Conservation (phyloP, 2,329 filamentous ascomycete genomes). For the Fusarium temperatum region DNA sequence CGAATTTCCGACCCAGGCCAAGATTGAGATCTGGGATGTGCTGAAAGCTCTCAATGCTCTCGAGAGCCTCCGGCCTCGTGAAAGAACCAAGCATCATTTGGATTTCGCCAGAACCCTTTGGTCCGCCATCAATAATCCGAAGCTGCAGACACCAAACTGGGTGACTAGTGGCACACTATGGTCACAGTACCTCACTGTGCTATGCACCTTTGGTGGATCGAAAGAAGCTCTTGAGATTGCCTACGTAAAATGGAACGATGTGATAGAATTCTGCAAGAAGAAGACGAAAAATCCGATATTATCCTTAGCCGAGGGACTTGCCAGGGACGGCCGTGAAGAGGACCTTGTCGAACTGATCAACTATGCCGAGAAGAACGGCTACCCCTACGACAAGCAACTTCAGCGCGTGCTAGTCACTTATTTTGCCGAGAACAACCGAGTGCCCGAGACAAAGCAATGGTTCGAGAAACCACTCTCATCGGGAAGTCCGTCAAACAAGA, state of each 20-base stretch:
- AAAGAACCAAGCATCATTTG: conserved; percentile 56
- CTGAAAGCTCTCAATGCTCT: conserved; percentile 57
- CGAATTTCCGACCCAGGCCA: conserved; percentile 23
- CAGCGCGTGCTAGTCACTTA: conserved; percentile 68
- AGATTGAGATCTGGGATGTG: conserved; percentile 47
- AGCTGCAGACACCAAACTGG: conserved; percentile 27
- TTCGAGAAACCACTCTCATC: conserved; percentile 64
- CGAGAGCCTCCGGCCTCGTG: conserved; percentile 51
- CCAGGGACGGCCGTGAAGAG: conserved; percentile 64
- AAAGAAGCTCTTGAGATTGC: conserved; percentile 61
- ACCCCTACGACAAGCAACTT: conserved; percentile 56
- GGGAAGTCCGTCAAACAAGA: conserved; percentile 26
- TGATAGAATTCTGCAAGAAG: conserved; percentile 30
- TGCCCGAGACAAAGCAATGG: conserved; percentile 73
- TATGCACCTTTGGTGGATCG: conserved; percentile 64
- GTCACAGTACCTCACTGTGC: conserved; percentile 48
- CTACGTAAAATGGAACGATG: conserved; percentile 44
- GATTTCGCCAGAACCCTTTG: conserved; percentile 58
- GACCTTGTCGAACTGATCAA: conserved; percentile 66
- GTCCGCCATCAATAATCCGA: conserved; percentile 34
- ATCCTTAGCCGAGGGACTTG: conserved; percentile 64
- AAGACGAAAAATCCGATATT: conserved; percentile 38
- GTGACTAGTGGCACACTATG: conserved; percentile 39
- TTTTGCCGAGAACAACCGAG: conserved; percentile 66
- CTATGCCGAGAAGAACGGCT: conserved; percentile 58